phyloP scores from a whole-genome alignment of 352 stramenopile genomes.

The Paralagenidium karlingii region DNA sequence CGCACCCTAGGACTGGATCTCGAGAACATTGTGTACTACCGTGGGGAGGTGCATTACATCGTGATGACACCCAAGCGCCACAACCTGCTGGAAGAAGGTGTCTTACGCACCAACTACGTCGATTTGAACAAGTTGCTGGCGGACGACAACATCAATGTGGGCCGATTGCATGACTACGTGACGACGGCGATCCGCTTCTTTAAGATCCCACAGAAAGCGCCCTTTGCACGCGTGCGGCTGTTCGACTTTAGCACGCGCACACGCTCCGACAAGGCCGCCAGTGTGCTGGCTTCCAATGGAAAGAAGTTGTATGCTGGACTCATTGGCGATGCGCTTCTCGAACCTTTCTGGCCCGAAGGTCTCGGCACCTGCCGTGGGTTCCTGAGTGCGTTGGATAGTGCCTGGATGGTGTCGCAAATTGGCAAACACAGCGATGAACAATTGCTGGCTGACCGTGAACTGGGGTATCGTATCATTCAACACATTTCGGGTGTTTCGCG shows the following conservation, averaged over 20 bases:
- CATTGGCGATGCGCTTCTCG: constrained; percentile 69
- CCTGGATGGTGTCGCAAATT: constrained; percentile 67
- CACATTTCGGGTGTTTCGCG: constrained; percentile 61
- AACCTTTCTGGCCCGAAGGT: constrained; percentile 79
- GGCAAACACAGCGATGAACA: constrained; percentile 57
- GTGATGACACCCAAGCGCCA: constrained; percentile 73
- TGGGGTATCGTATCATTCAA: constrained; percentile 62
- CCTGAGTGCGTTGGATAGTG: constrained; percentile 56
- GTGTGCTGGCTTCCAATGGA: constrained; percentile 37
- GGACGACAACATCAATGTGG: constrained; percentile 55
- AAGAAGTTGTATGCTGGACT: constrained; percentile 73
- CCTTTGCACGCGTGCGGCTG: constrained; percentile 52
- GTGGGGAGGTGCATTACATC: constrained; percentile 77
- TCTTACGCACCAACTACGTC: constrained; percentile 58
- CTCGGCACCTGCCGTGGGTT: constrained; percentile 75
- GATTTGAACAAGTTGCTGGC: constrained; percentile 43
- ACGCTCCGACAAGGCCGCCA: constrained; percentile 57
- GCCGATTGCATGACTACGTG: constrained; percentile 45
- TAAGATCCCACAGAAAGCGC: constrained; percentile 48
- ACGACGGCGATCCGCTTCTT: constrained; percentile 57
- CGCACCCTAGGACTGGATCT: constrained; percentile 54
- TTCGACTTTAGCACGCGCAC: constrained; percentile 80
- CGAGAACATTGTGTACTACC: constrained; percentile 82
- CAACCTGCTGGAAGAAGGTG: constrained; percentile 62
- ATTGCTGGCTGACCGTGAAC: constrained; percentile 59